Base-by-base conservation (phyloP, 2,329 filamentous ascomycete genomes). In the Trichoderma pleuroti region DNA sequence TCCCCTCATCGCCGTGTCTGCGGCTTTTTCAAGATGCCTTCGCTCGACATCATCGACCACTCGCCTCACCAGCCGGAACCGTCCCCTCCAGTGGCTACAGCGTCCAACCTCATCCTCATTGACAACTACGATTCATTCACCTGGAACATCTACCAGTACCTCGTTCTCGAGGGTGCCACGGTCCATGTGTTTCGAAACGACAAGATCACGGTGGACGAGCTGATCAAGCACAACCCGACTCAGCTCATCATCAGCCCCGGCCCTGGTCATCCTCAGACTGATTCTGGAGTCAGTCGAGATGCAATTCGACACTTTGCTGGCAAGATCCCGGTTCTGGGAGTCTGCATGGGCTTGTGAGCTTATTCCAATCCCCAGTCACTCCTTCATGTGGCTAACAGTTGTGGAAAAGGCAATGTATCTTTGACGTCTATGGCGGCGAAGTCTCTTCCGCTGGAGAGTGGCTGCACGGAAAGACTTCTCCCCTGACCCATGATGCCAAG, bases 111-210 rank as follows among this genome's bases (percentile, higher is more conserved):
- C 71, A 88, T 99, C 73, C 87, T 99, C 74, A 98, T 99, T 77
- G 96, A 99, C 86, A 99, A 99, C 83, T 99, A 98, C 82, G 96
- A 99, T 82, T 98, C 96, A 4, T 99, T 99, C 81, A 98, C 95
- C 71, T 99, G 94, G 93, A 99, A 99, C 79, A 93, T 99, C 71
- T 99, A 98, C 81, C 97, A 99, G 81, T 99, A 99, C 78, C 89
- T 99, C 1, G 92, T 95, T 8, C 90, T 99, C n/a, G 96, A 98
- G 80, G 96, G 96, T 36, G 96, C 97, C 32, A 92, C 86, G 1
- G 96, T 98, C 64, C 93, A 91, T 5, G 96, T 99, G 24, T 92
- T 90, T 82, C 90, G 96, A 76, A 99, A 99, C 79, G 95, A 99
- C 82, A 90, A 97, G 80, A 90, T 98, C 75, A 91, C 91, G 0